phyloP scores from a whole-genome alignment of 257 asterid species.

The Buddleja alternifolia region DNA sequence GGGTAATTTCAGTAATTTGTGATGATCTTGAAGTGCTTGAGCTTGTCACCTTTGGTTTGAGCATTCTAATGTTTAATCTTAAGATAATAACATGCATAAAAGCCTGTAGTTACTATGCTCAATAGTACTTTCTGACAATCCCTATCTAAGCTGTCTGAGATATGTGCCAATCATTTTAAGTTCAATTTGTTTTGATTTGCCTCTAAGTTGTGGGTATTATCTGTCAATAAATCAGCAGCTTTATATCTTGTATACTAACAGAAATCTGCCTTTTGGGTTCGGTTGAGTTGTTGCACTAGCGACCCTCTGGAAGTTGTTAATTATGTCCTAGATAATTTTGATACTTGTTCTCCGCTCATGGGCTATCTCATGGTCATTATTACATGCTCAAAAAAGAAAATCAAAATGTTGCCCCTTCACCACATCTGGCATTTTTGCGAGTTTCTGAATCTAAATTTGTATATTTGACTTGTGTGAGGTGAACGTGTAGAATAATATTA shows the following conservation, averaged over 20 bases:
- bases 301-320: background rate
- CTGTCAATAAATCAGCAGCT: background rate
- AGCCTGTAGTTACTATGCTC: background rate
- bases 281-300: background rate
- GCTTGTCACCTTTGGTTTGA: conserved; percentile 2
- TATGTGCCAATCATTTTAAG: background rate
- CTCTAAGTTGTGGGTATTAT: background rate
- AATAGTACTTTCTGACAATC: background rate
- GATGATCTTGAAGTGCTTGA: conserved; percentile 7
- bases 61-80: background rate
- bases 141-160: background rate
- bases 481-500: conserved; percentile 2
- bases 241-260: background rate
- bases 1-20: background rate
- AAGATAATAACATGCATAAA: background rate
- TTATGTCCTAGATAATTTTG: too few relatives aligned
- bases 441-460: background rate
- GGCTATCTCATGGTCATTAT: background rate
- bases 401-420: background rate
- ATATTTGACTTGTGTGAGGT: background rate
- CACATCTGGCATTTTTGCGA: background rate
- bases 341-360: too few relatives aligned
- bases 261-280: background rate
- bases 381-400: background rate
- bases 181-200: background rate